Base-by-base conservation (phyloP, 257 asterid genomes). In the Thymus mandschuricus region DNA sequence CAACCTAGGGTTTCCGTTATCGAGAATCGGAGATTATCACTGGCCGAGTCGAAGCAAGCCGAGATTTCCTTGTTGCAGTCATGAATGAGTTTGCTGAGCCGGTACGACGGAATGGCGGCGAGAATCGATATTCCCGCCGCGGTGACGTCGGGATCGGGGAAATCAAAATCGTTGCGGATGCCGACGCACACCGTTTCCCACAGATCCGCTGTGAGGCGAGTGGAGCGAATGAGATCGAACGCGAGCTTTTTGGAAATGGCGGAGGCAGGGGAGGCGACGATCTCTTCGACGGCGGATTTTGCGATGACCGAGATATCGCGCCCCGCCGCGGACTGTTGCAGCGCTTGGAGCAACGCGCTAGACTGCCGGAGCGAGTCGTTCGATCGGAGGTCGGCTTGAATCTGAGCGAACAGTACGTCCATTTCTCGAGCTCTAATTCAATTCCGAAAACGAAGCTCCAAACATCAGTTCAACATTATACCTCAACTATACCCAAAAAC, bases 261-360 rank as follows among this genome's bases (percentile, higher is more conserved):
- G 54, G 97, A 92, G 68, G 97, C 95, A 0, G 97, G 97, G 61
- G 96, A 86, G 15, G 97, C 95, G 60, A 91, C 96, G 78, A 91
- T 91, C 83, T 91, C 97, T 63, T 91, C 97, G 3, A 91, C 97
- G 34, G 97, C 97, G 15, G 92, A 87, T 82, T 91, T 91, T 1
- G 97, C 96, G 33, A 91, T 80, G 69, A 91, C 84, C 70, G 97
- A 91, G 68, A 91, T 91, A 79, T 91, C 97, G 29, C 92, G 76
- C 13, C 97, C 97, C 66, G 97, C 97, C 43, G 96, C 97, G 41
- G 95, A 91, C 80, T 91, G 97, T 74, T 91, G 96, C 50, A 91
- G 92, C 51, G 97, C 97, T 79, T 87, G 97, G 63, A 91, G 92
- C 40, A 91, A 87, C 0, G 97, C 97, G 60, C 96, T 82, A n/a